Conservation (phyloP, 2,329 filamentous ascomycete species). For the Hypoxylon sp. region DNA sequence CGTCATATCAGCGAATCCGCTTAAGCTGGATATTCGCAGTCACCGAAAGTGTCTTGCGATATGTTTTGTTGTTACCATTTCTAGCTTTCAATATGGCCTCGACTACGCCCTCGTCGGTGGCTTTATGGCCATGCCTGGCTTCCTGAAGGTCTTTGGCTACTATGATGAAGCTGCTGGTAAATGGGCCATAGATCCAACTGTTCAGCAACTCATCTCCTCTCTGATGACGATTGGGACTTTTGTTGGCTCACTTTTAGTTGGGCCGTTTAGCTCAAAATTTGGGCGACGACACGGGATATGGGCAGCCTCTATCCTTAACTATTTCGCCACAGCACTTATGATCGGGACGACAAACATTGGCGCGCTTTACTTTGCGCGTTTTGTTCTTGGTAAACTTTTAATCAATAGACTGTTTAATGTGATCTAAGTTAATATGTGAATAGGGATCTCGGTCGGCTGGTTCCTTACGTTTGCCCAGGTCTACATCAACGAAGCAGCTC, state of each 20-base stretch:
- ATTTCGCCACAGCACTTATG: conserved; percentile 52
- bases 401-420: background rate
- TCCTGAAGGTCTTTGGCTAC: conserved; percentile 56
- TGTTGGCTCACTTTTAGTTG: conserved; percentile 52
- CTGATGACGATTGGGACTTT: conserved; percentile 57
- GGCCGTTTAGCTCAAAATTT: conserved; percentile 51
- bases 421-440: conserved; percentile 2
- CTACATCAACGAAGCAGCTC: conserved; percentile 57
- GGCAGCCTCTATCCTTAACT: conserved; percentile 51
- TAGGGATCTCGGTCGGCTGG: conserved; percentile 56
- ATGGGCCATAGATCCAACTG: conserved; percentile 55
- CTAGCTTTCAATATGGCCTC: conserved; percentile 56
- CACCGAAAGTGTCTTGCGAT: conserved; percentile 52
- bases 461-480: conserved; percentile 57
- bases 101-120: conserved; percentile 56
- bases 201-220: conserved; percentile 56
- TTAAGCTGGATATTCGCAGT: conserved; percentile 51
- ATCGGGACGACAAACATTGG: conserved; percentile 52
- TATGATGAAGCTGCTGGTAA: conserved; percentile 44
- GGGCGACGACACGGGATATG: conserved; percentile 51
- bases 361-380: conserved; percentile 52
- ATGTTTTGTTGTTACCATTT: conserved; percentile 53
- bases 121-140: conserved; percentile 56
- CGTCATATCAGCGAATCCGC: conserved; percentile 51
- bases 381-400: conserved; percentile 50